A percentile compares a stretch with the other conserved stretches of the same genome.
These are phyloP conservation scores for Vitis rupestris DNA, from an alignment of 164 flowering plant genomes.

Conservation along the genomic window DNA sequence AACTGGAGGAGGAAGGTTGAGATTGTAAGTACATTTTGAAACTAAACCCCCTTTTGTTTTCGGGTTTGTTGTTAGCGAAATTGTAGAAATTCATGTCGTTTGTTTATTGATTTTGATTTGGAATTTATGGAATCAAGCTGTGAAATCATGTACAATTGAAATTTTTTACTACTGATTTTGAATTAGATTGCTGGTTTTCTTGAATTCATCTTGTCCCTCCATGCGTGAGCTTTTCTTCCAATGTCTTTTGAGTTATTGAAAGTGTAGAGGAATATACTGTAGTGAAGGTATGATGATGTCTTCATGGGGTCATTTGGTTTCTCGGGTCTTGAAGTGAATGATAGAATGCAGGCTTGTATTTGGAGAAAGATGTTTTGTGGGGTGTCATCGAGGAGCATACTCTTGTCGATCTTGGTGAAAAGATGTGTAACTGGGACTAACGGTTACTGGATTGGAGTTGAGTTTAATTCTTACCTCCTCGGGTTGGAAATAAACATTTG, in stretches of 20 bases:
- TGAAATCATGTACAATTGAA: neutral
- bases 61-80: neutral
- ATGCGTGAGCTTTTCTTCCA: too few relatives aligned
- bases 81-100: neutral
- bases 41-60: neutral
- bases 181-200: neutral
- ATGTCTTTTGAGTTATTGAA: too few relatives aligned
- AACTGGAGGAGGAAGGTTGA: slow-evolving; percentile 69
- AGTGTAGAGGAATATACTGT: too few relatives aligned
- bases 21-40: slow-evolving; percentile 8
- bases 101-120: neutral
- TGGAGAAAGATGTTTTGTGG: too few relatives aligned
- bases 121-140: neutral
- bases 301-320: too few relatives aligned
- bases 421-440: neutral
- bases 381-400: neutral
- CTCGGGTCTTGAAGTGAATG: neutral
- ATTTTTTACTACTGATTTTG: neutral
- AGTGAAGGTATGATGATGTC: too few relatives aligned
- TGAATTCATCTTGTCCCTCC: too few relatives aligned
- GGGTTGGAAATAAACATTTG: neutral
- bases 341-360: neutral
- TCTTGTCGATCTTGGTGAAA: neutral
- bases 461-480: too few relatives aligned
- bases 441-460: neutral